Conservation (phyloP, 2,329 filamentous ascomycete species). For the Fusarium euwallaceae region DNA sequence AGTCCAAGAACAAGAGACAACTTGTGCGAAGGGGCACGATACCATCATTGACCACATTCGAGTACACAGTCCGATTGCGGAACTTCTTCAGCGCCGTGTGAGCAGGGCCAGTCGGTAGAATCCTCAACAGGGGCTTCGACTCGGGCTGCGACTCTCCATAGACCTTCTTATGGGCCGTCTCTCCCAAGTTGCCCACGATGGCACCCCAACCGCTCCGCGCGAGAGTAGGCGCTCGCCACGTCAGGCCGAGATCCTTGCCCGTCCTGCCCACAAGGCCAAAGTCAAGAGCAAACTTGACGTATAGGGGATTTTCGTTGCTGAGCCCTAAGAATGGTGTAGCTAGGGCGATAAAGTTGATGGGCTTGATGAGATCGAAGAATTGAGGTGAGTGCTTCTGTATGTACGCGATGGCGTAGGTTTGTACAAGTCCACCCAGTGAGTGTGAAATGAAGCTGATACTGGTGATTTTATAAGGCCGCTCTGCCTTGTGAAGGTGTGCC, state of each 20-base stretch:
- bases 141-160: constrained; percentile 69
- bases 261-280: constrained; percentile 97
- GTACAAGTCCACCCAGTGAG: constrained; percentile 88
- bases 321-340: constrained; percentile 90
- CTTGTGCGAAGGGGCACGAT: constrained; percentile 96
- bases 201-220: constrained; percentile 90
- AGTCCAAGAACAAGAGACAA: constrained; percentile 95
- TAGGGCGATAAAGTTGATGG: constrained; percentile 90
- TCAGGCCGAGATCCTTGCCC: constrained; percentile 93
- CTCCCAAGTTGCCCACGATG: constrained; percentile 84
- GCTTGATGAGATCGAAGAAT: constrained; percentile 88
- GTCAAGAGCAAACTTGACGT: constrained; percentile 96
- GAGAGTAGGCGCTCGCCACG: constrained; percentile 91
- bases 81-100: constrained; percentile 90
- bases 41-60: constrained; percentile 97
- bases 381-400: constrained; percentile 95
- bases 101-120: constrained; percentile 91
- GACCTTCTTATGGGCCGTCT: constrained; percentile 47
- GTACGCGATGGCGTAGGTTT: constrained; percentile 95
- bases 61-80: constrained; percentile 91
- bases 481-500: constrained; percentile 61
- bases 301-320: constrained; percentile 97
- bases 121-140: constrained; percentile 88
- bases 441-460: constrained; percentile 97
- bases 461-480: constrained; percentile 83